Percentiles rank a stretch among this genome's conserved stretches.
phyloP scores from a whole-genome alignment of 169 alveolate genomes.

The Plasmodium inui region DNA sequence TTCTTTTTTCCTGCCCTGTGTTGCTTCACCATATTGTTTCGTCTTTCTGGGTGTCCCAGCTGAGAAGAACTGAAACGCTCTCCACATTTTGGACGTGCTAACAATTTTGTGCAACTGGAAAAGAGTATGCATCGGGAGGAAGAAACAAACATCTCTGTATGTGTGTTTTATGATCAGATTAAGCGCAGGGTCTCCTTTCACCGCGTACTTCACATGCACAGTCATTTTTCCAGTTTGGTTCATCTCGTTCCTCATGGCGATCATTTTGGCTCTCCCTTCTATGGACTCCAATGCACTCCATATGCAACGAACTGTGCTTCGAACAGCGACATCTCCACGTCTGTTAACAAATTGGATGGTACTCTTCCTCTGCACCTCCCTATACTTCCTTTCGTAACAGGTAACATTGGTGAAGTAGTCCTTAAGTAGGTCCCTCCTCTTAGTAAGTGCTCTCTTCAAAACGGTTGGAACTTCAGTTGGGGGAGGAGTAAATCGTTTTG shows the following conservation, averaged over 20 bases:
- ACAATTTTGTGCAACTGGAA: not conserved
- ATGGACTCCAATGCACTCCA: not conserved
- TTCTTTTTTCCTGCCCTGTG: not conserved
- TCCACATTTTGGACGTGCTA: not conserved
- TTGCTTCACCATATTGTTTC: not conserved
- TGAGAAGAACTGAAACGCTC: not conserved
- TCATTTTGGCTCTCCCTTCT: not conserved
- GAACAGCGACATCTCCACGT: not conserved
- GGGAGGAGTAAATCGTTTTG: not conserved
- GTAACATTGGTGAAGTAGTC: not conserved
- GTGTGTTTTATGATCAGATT: not conserved
- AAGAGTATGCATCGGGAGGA: slow-evolving; percentile 3
- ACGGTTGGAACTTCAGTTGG: not conserved
- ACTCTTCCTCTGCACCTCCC: not conserved
- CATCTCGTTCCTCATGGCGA: not conserved
- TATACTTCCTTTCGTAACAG: not conserved
- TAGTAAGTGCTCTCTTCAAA: not conserved
- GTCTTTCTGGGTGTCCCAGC: not conserved
- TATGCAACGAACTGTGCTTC: not conserved
- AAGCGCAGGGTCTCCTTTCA: not conserved
- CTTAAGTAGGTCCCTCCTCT: not conserved
- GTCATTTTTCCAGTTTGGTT: not conserved
- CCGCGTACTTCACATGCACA: not conserved
- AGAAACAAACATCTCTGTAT: not conserved
- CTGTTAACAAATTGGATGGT: not conserved